Conservation (phyloP, 148 eudicot genomes). For the Arbutus unedo region DNA sequence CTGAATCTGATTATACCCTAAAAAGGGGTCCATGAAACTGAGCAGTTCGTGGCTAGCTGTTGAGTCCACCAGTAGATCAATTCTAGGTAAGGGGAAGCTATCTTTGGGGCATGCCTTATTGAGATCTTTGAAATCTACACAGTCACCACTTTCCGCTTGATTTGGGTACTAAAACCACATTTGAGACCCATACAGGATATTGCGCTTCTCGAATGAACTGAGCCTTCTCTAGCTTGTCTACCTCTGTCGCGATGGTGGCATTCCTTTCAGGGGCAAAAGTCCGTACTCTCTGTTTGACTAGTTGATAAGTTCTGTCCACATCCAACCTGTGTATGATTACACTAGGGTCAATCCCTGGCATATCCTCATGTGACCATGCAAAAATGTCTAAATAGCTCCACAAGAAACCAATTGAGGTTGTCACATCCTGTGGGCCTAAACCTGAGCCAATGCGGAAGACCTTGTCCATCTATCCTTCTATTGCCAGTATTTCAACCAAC, state of each 20-base stretch:
- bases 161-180: no score
- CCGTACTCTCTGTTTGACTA: not conserved
- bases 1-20: no score
- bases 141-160: no score
- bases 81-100: not conserved
- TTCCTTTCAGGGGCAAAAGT: not conserved
- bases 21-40: not conserved
- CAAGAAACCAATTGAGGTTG: not conserved
- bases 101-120: not conserved
- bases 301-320: not conserved
- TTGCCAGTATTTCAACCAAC: no score
- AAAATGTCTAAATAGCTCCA: not conserved
- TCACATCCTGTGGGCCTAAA: no score
- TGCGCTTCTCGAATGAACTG: not conserved
- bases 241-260: not conserved
- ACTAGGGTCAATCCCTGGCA: not conserved
- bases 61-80: no score
- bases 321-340: not conserved
- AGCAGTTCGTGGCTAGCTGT: not conserved
- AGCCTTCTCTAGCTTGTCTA: not conserved
- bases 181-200: no score
- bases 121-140: not conserved
- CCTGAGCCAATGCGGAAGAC: no score
- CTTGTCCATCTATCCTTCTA: no score
- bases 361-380: not conserved